A percentile compares a stretch with the other conserved stretches of the same genome.
Conservation (phyloP, 148 eudicot species). For the Heliamphora exappendiculata region DNA sequence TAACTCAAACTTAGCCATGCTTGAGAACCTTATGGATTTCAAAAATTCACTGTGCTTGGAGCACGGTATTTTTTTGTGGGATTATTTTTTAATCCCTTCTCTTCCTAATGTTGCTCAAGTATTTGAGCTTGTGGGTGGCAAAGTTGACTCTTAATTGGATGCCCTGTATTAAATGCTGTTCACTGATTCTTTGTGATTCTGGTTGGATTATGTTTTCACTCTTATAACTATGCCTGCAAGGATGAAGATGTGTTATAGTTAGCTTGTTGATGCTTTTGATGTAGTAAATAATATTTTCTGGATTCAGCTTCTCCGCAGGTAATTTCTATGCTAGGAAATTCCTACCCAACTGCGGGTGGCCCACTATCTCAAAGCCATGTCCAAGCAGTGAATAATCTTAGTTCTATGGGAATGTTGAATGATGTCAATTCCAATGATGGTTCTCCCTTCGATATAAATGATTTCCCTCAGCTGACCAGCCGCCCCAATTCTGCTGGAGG, state of each 20-base stretch:
- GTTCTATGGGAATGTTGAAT: conserved; percentile 78
- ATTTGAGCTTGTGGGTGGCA: background rate
- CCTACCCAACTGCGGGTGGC: conserved; percentile 72
- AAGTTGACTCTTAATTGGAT: background rate
- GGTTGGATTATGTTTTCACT: background rate
- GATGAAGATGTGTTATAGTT: background rate
- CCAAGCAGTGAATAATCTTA: conserved; percentile 64
- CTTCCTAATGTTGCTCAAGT: background rate
- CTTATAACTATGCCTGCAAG: background rate
- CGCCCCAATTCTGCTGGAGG: conserved; percentile 98
- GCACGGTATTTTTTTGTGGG: background rate
- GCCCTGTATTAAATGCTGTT: background rate
- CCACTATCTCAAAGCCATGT: conserved; percentile 74
- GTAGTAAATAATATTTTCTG: conserved; percentile 11
- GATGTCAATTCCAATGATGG: conserved; percentile 77
- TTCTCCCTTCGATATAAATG: conserved; percentile 90
- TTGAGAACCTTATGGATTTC: background rate
- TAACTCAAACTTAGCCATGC: background rate
- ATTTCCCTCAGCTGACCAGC: conserved; percentile 86
- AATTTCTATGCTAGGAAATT: conserved; percentile 80
- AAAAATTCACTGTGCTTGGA: conserved; percentile 2
- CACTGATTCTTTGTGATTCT: background rate
- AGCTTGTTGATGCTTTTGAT: conserved; percentile 4
- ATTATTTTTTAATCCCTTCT: background rate
- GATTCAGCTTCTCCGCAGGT: conserved; percentile 91